Conservation (phyloP, 371 early-diverging fungal genomes). For the Rhizopus stolonifer region DNA sequence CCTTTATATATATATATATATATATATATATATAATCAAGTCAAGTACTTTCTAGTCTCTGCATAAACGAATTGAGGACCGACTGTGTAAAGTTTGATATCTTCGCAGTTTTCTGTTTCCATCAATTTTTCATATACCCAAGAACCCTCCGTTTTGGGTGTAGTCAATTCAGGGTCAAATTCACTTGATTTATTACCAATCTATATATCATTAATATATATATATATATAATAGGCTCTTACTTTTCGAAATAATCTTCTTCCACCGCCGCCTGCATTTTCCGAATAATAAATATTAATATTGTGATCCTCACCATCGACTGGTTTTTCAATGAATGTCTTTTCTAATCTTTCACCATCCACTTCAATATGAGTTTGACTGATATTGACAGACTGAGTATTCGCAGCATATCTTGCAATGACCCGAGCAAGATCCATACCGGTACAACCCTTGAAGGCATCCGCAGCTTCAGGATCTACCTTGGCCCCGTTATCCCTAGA, state of each 20-base stretch:
- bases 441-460: constrained; percentile 42
- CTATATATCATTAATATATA: constrained; percentile 28
- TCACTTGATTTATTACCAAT: constrained; percentile 96
- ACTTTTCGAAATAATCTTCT: constrained; percentile 95
- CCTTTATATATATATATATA: too few species aligned
- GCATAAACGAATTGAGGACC: constrained; percentile 91
- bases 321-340: constrained; percentile 99
- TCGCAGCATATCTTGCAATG: constrained; percentile 27
- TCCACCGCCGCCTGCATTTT: constrained; percentile 86
- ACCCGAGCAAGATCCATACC: constrained; percentile 56
- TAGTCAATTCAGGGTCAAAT: constrained; percentile 69
- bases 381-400: constrained; percentile 22
- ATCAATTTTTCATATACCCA: constrained; percentile 97
- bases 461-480: constrained; percentile 44
- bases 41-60: constrained; percentile 91
- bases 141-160: constrained; percentile 76
- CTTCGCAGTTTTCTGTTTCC: constrained; percentile 91
- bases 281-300: constrained; percentile 92
- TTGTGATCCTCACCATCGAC: constrained; percentile 97
- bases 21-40: too few species aligned
- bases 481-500: constrained; percentile 73
- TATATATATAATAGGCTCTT: not conserved
- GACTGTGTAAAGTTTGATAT: constrained; percentile 97
- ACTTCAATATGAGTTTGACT: constrained; percentile 72
- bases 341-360: constrained; percentile 66